A percentile compares a stretch with the other conserved stretches of the same genome.
phyloP scores from a whole-genome alignment of 257 asterid genomes.

The Handroanthus guayacan region DNA sequence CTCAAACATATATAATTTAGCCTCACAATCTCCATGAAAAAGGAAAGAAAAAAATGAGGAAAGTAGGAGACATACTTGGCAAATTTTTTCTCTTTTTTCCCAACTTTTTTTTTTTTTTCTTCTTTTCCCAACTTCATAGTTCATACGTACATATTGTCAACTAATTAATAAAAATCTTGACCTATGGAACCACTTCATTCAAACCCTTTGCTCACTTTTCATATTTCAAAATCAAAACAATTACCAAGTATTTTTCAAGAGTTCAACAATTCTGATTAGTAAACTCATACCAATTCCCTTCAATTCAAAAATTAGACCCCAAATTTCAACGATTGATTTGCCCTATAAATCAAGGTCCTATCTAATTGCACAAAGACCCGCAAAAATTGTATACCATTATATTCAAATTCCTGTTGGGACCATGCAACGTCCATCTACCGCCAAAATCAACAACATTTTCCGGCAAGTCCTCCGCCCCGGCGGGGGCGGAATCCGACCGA shows the following conservation, averaged over 20 bases:
- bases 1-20: too few relatives aligned
- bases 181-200: constrained; percentile 35
- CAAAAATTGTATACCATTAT: too few relatives aligned
- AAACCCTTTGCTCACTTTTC: constrained; percentile 43
- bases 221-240: constrained; percentile 34
- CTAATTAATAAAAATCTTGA: too few relatives aligned
- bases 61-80: too few relatives aligned
- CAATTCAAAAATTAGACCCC: constrained; percentile 23
- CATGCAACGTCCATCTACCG: constrained; percentile 54
- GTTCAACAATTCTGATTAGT: constrained; percentile 43
- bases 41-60: too few relatives aligned
- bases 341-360: constrained; percentile 22
- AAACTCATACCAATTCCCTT: constrained; percentile 20
- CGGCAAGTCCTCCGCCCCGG: constrained; percentile 30
- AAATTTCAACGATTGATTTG: not conserved
- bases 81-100: too few relatives aligned
- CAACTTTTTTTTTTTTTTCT: too few relatives aligned
- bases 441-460: constrained; percentile 34
- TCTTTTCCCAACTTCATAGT: too few relatives aligned
- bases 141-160: too few relatives aligned
- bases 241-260: constrained; percentile 29
- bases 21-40: too few relatives aligned
- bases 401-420: constrained; percentile 14
- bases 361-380: too few relatives aligned
- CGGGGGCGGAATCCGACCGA: not conserved